These are phyloP conservation scores for Mortierella sp. DNA, from an alignment of 371 early-diverging fungal genomes.

Conservation along the genomic window DNA sequence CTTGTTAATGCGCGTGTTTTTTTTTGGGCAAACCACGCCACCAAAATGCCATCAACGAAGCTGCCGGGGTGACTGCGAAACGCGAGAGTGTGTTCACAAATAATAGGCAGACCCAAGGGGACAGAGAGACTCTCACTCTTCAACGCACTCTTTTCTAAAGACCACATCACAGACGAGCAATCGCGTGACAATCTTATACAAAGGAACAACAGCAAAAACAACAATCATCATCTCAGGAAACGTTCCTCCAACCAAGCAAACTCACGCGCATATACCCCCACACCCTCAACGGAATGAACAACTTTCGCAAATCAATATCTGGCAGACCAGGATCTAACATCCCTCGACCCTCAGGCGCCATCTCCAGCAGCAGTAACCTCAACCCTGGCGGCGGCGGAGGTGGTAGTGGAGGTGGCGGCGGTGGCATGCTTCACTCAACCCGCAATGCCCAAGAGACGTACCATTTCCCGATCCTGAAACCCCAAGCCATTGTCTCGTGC, in stretches of 20 bases:
- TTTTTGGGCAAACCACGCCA: not conserved
- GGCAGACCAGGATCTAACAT: constrained; percentile 43
- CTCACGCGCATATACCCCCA: not conserved
- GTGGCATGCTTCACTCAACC: not conserved
- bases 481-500: constrained; percentile 42
- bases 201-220: not conserved
- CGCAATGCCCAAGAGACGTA: constrained; percentile 17
- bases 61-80: not conserved
- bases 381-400: not conserved
- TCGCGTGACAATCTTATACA: not conserved
- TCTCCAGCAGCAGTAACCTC: not conserved
- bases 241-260: not conserved
- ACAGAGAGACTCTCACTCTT: not conserved
- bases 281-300: constrained; percentile 20
- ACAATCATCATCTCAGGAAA: not conserved
- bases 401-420: not conserved
- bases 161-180: not conserved
- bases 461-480: constrained; percentile 44
- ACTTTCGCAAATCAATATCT: constrained; percentile 36
- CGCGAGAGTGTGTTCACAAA: constrained; percentile 1
- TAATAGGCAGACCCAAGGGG: not conserved
- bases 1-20: not conserved
- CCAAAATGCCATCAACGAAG: not conserved
- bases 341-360: constrained; percentile 22
- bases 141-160: not conserved